A percentile compares a stretch with the other conserved stretches of the same genome.
phyloP scores from a whole-genome alignment of 495 filamentous ascomycete species.

The Penicillium cosmopolitanum region DNA sequence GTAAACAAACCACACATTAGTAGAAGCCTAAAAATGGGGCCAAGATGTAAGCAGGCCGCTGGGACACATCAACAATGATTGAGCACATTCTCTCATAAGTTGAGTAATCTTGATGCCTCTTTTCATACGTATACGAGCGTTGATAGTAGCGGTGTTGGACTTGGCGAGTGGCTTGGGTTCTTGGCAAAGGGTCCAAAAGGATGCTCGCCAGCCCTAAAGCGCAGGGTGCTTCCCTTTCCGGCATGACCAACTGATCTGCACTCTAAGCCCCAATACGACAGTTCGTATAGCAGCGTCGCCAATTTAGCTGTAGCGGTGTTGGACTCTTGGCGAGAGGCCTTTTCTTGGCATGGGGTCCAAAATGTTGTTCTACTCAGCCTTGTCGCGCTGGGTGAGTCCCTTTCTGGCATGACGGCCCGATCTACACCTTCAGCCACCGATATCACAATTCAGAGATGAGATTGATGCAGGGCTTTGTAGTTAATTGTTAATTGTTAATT shows the following conservation, averaged over 20 bases:
- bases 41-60: no score
- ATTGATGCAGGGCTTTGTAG: not conserved
- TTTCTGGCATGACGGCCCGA: not conserved
- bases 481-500: not conserved
- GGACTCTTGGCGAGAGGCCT: constrained; percentile 1
- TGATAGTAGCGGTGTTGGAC: not conserved
- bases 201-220: no score
- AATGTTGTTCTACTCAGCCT: not conserved
- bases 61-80: no score
- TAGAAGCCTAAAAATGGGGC: no score
- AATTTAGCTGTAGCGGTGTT: not conserved
- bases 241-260: no score
- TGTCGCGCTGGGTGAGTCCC: constrained; percentile 1
- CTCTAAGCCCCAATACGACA: no score
- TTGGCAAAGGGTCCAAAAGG: not conserved
- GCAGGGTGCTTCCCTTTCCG: no score
- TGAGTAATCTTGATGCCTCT: no score
- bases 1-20: no score
- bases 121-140: not conserved
- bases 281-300: not conserved
- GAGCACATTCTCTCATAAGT: no score
- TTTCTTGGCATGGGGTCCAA: not conserved
- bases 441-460: not conserved
- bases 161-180: constrained; percentile 3
- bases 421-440: not conserved